Percentiles rank a stretch among this genome's conserved stretches.
Conservation (phyloP, 345 rosid species). For the Mercurialis annua region DNA sequence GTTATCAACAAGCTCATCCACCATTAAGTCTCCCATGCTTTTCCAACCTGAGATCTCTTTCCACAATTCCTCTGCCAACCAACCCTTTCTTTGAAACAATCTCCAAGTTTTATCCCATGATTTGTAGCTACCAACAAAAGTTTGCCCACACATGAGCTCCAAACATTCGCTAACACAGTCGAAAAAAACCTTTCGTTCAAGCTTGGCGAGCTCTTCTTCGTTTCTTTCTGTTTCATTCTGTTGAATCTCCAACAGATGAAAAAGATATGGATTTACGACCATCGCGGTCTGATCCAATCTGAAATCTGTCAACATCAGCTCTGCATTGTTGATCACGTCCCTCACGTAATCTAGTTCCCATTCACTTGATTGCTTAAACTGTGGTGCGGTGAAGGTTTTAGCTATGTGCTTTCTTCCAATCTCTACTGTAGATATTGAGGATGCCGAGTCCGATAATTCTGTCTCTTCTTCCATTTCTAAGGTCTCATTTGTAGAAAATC, state of each 20-base stretch:
- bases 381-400: conserved; percentile 24
- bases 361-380: conserved; percentile 25
- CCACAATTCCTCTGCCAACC: conserved; percentile 59
- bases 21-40: conserved; percentile 57
- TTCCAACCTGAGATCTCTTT: conserved; percentile 51
- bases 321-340: conserved; percentile 41
- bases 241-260: conserved; percentile 46
- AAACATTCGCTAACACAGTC: conserved; percentile 54
- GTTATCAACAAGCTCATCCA: conserved; percentile 76
- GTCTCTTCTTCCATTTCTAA: conserved; percentile 20
- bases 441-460: conserved; percentile 40
- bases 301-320: conserved; percentile 40
- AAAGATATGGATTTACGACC: conserved; percentile 39
- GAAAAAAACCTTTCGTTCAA: conserved; percentile 48
- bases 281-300: conserved; percentile 36
- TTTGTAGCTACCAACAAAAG: conserved; percentile 45
- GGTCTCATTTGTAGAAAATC: conserved; percentile 19
- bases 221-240: conserved; percentile 20
- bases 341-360: conserved; percentile 64
- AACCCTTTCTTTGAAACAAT: conserved; percentile 37
- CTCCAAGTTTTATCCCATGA: conserved; percentile 35
- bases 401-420: conserved; percentile 10
- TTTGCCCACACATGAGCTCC: conserved; percentile 30
- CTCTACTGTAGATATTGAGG: conserved; percentile 36
- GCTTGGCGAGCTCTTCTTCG: conserved; percentile 39